phyloP scores from a whole-genome alignment of 192 early-diverging fungal genomes.

The Glomus cerebriforme region DNA sequence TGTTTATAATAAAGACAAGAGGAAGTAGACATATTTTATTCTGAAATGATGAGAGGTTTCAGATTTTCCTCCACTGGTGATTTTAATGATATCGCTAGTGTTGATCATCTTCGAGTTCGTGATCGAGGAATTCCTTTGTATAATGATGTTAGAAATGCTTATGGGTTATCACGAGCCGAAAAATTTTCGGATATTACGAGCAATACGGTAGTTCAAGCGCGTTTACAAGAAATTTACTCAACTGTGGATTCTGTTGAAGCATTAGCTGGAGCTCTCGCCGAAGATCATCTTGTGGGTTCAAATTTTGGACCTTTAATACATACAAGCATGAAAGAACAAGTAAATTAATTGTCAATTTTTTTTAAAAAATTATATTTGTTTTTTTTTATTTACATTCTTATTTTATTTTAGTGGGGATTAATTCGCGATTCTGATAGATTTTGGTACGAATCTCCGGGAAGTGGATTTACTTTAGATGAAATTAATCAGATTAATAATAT shows the following conservation, averaged over 20 bases:
- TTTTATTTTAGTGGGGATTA: conserved; percentile 38
- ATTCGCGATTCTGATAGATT: conserved; percentile 55
- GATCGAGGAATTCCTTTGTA: conserved; percentile 22
- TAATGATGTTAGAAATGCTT: conserved; percentile 20
- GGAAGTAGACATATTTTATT: no score
- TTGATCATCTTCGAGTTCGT: not conserved
- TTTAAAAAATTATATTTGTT: no score
- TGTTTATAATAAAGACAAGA: no score
- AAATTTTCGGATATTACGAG: conserved; percentile 28
- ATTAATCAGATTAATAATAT: conserved; percentile 19
- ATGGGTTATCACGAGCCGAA: not conserved
- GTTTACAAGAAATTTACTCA: conserved; percentile 1
- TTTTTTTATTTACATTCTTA: not conserved
- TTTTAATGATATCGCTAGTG: not conserved
- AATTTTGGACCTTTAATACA: conserved; percentile 5
- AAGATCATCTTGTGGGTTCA: conserved; percentile 26
- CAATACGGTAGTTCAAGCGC: conserved; percentile 1
- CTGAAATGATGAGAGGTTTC: no score
- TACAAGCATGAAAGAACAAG: conserved; percentile 1
- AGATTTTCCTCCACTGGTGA: no score
- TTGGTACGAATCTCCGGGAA: conserved; percentile 51
- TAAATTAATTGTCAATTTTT: not conserved
- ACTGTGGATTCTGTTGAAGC: conserved; percentile 24
- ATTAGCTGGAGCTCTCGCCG: conserved; percentile 17
- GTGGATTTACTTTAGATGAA: conserved; percentile 42